These are phyloP conservation scores for Aphanomyces stellatus DNA, from an alignment of 352 stramenopile species.

Conservation along the genomic window DNA sequence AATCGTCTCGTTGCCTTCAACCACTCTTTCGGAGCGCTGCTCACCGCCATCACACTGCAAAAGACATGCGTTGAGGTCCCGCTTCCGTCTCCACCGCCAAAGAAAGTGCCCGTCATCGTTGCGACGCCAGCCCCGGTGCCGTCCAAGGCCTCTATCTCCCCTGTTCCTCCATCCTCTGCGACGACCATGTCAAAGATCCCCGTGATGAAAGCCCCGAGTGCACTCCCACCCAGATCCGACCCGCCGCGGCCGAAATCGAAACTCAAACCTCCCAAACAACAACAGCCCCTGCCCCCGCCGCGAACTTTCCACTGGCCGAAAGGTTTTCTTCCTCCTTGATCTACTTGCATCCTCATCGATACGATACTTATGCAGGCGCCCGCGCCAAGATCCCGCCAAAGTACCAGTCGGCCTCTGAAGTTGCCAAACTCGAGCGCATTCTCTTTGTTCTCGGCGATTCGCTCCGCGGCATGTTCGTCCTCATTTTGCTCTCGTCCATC, in stretches of 20 bases:
- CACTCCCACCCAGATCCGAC: background rate
- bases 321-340: slow-evolving; percentile 29
- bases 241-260: background rate
- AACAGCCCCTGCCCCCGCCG: background rate
- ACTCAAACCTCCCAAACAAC: background rate
- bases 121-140: background rate
- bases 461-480: slow-evolving; percentile 59
- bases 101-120: background rate
- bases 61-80: slow-evolving; percentile 22
- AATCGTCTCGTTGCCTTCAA: slow-evolving; percentile 72
- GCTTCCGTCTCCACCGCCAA: background rate
- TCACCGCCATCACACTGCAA: slow-evolving; percentile 66
- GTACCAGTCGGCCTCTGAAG: slow-evolving; percentile 65
- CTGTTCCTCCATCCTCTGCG: background rate
- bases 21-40: slow-evolving; percentile 57
- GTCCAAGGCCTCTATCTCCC: background rate
- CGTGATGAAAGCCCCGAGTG: background rate
- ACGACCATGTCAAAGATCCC: slow-evolving; percentile 2
- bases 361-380: slow-evolving; percentile 33
- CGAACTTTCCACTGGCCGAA: slow-evolving; percentile 74
- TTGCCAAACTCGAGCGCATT: slow-evolving; percentile 82
- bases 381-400: slow-evolving; percentile 74
- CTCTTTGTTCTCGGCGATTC: slow-evolving; percentile 81
- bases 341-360: background rate
- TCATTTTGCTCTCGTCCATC: background rate